A percentile compares a stretch with the other conserved stretches of the same genome.
Evolutionary conservation across 345 rosid genomes (phyloP).

Genomic region (Microcos paniculata): DNA sequence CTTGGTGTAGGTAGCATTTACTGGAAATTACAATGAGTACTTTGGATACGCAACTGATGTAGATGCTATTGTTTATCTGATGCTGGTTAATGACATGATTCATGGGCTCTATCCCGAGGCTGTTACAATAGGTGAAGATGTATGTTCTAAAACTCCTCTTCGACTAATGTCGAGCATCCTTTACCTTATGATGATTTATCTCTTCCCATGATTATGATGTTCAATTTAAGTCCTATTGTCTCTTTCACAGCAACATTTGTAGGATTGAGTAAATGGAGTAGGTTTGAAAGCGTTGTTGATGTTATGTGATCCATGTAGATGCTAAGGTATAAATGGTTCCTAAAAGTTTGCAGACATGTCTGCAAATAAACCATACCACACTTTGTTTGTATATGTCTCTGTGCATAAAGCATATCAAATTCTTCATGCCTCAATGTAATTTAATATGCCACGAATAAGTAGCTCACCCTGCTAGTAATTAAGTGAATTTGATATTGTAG

Average conservation of each 20-base stretch:
- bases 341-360: background rate
- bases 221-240: background rate
- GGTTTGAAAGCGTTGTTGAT: background rate
- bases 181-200: background rate
- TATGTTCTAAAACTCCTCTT: slow-evolving; percentile 19
- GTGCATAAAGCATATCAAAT: too few species aligned
- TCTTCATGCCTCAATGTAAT: too few species aligned
- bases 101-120: slow-evolving; percentile 95
- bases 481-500: background rate
- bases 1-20: slow-evolving; percentile 64
- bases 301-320: background rate
- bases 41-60: slow-evolving; percentile 91
- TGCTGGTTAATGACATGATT: slow-evolving; percentile 94
- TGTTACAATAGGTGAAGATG: slow-evolving; percentile 91
- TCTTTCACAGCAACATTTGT: background rate
- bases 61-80: slow-evolving; percentile 85
- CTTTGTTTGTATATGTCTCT: background rate
- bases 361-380: background rate
- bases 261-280: background rate
- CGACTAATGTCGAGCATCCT: slow-evolving; percentile 6
- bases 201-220: background rate
- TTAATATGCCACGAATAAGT: background rate
- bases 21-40: slow-evolving; percentile 89
- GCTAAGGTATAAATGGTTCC: background rate
- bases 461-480: background rate